Base-by-base conservation (phyloP, 164 flowering plant genomes). In the Saururus chinensis region DNA sequence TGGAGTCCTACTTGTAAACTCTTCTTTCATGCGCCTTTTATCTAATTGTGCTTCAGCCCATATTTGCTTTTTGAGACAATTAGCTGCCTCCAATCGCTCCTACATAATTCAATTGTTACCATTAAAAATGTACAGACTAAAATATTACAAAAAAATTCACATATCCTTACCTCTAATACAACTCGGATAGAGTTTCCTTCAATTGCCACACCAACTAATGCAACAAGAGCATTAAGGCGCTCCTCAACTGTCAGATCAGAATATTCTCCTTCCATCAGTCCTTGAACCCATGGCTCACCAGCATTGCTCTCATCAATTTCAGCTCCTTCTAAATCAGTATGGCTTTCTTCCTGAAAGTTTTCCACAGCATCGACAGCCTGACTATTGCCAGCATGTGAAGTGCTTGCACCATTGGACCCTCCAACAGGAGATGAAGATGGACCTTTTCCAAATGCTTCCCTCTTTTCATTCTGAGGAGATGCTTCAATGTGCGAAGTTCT, bases 51-150 rank as follows among this genome's bases (percentile, higher is more conserved):
- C 88, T 72, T 92, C 96, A 7, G 89, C 87, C 91, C 87, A 89
- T 91, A 87, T 89, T 67, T 89, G 98, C 81, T 89, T 92, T 74
- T 86, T 92, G 22, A 89, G 71, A 67, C 92, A 83, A 81, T 78
- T 87, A 73, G 96, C 96, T 9, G 95, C 95, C 74, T 92, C 98
- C 68, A 86, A 66, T 48, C 96, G 93, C 60, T 89, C 96, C 96
- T 92, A 84, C 59, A 73, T 66, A 74, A 40, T 10, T 54, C 42
- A 59, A 40, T 24, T 23, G 16, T 14, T 9, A 55, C 22, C 37
- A 21, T 51, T 76, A 62, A 67, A 19, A 14, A 24, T 30, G 14
- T 0, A 55, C 0, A 23, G 16, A 55, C 16, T 55, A 24, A 10
- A 3, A 55, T 24, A 13, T 24, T 21, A 55, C 24, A 19, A 21